phyloP scores from a whole-genome alignment of 1,139 yeast species.

The Meyerozyma athensensis region DNA sequence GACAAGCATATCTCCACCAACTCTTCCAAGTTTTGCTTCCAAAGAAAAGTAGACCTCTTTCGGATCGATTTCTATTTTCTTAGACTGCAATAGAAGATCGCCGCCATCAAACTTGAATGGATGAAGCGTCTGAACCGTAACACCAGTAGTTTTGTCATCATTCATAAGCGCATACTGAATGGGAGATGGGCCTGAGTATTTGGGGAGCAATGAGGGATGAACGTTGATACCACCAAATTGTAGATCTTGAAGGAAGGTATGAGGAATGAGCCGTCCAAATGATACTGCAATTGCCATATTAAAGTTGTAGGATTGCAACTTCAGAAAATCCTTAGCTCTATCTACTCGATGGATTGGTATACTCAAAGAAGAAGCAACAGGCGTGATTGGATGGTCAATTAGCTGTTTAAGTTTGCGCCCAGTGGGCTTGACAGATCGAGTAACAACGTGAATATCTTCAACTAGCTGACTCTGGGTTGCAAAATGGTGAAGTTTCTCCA shows the following conservation, averaged over 20 bases:
- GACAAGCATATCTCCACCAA: conserved; percentile 58
- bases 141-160: conserved; percentile 66
- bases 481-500: conserved; percentile 41
- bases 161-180: conserved; percentile 73
- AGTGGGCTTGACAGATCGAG: conserved; percentile 63
- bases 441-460: conserved; percentile 54
- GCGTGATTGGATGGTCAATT: conserved; percentile 55
- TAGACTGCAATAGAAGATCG: conserved; percentile 57
- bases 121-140: conserved; percentile 83
- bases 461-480: conserved; percentile 24
- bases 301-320: conserved; percentile 23
- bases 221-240: conserved; percentile 76
- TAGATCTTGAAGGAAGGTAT: conserved; percentile 42
- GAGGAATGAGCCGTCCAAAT: conserved; percentile 78
- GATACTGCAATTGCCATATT: conserved; percentile 84
- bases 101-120: conserved; percentile 87
- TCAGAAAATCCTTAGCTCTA: conserved; percentile 45
- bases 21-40: conserved; percentile 43
- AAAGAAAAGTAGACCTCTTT: conserved; percentile 43
- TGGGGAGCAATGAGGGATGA: conserved; percentile 88
- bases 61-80: conserved; percentile 29
- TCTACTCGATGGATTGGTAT: conserved; percentile 55
- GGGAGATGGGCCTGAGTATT: conserved; percentile 87
- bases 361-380: conserved; percentile 4
- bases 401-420: conserved; percentile 56